phyloP scores from a whole-genome alignment of 176 grass and related monocot species.

The Areca catechu region DNA sequence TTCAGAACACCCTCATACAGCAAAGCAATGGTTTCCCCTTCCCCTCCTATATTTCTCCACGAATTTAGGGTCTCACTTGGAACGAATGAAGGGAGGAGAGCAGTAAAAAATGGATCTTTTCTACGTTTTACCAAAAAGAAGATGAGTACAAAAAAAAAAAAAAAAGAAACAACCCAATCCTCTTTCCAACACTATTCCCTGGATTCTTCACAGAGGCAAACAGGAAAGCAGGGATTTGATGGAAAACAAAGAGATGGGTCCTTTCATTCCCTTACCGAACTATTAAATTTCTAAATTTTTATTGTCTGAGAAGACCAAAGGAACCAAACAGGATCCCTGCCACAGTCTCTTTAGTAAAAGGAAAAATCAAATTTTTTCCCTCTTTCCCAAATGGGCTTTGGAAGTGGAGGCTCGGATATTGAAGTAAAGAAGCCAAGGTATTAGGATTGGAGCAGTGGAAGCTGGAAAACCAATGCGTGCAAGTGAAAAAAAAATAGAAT shows the following conservation, averaged over 20 bases:
- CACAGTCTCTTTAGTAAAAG: constrained; percentile 24
- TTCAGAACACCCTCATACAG: constrained; percentile 55
- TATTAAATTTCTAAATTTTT: constrained; percentile 5
- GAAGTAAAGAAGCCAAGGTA: constrained; percentile 10
- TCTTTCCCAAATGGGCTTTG: constrained; percentile 4
- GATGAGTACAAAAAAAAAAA: constrained; percentile 23
- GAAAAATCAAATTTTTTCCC: not conserved
- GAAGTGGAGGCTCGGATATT: constrained; percentile 3
- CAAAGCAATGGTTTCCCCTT: constrained; percentile 3
- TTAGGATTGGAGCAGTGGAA: constrained; percentile 12
- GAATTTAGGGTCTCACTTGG: constrained; percentile 10
- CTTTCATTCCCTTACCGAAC: constrained; percentile 13
- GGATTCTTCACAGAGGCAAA: constrained; percentile 28
- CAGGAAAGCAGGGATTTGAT: constrained; percentile 40
- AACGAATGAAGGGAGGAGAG: too few species aligned
- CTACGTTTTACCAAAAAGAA: constrained; percentile 19
- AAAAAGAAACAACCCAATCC: constrained; percentile 37
- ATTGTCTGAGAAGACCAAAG: constrained; percentile 4
- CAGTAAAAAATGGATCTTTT: not conserved
- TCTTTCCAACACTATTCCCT: constrained; percentile 4
- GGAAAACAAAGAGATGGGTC: constrained; percentile 27
- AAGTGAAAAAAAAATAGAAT: constrained; percentile 43
- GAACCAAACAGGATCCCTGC: constrained; percentile 14
- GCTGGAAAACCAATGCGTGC: constrained; percentile 5
- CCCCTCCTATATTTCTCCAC: constrained; percentile 19